phyloP scores from a whole-genome alignment of 345 rosid genomes.

The Camelina neglecta region DNA sequence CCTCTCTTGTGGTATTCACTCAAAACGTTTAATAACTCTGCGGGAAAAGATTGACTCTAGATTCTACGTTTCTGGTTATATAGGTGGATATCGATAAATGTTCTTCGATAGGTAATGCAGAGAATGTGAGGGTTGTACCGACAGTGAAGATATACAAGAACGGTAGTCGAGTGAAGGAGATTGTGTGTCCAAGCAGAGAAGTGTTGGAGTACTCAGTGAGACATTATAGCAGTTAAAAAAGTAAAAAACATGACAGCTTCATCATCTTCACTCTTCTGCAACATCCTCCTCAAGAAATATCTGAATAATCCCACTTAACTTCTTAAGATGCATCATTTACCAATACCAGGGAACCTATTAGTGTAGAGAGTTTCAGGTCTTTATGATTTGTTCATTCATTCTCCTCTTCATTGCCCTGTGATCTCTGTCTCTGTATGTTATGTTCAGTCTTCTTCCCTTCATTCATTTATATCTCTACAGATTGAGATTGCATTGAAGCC shows the following conservation, averaged over 20 bases:
- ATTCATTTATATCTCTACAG: constrained; percentile 37
- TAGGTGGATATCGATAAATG: constrained; percentile 49
- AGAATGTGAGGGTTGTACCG: constrained; percentile 45
- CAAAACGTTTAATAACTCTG: not conserved
- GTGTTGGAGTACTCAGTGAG: constrained; percentile 55
- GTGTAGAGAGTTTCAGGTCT: constrained; percentile 42
- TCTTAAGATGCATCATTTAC: constrained; percentile 16
- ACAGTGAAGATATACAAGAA: constrained; percentile 47
- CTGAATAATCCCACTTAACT: constrained; percentile 32
- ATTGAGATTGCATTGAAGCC: constrained; percentile 35
- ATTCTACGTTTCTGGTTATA: not conserved
- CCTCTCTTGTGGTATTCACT: not conserved
- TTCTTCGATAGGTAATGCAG: constrained; percentile 40
- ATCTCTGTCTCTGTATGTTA: constrained; percentile 34
- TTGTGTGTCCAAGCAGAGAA: constrained; percentile 47
- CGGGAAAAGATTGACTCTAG: constrained; percentile 1
- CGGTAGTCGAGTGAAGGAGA: constrained; percentile 42
- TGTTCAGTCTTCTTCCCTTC: constrained; percentile 22
- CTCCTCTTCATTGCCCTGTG: constrained; percentile 40
- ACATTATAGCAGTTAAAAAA: constrained; percentile 80
- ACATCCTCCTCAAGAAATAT: not conserved
- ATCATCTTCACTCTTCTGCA: constrained; percentile 5
- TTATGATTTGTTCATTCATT: constrained; percentile 48
- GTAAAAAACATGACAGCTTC: not conserved
- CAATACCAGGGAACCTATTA: constrained; percentile 23